Conservation (phyloP, 768 basidiomycete species). For the Pleurotus salmoneostramineus region DNA sequence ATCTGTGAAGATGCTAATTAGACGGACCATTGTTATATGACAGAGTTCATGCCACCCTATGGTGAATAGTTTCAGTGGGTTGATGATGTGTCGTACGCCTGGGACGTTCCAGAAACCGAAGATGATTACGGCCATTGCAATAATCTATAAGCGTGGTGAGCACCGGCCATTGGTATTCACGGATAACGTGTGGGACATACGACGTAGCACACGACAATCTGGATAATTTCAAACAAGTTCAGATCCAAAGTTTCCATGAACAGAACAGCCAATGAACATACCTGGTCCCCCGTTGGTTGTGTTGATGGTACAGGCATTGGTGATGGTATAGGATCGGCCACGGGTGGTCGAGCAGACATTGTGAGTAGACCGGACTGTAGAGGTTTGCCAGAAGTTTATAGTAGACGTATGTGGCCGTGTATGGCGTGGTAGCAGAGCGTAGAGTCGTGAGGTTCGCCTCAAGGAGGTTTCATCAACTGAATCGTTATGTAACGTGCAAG, state of each 20-base stretch:
- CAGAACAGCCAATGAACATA: slow-evolving; percentile 19
- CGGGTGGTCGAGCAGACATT: slow-evolving; percentile 32
- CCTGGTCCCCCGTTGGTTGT: slow-evolving; percentile 73
- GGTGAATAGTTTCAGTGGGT: slow-evolving; percentile 81
- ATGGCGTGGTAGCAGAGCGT: background rate
- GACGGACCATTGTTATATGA: slow-evolving; percentile 70
- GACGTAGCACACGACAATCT: slow-evolving; percentile 76
- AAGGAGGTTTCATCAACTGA: slow-evolving; percentile 2
- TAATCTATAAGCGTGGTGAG: slow-evolving; percentile 44
- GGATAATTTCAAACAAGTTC: slow-evolving; percentile 12
- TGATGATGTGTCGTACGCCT: slow-evolving; percentile 72
- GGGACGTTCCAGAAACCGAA: slow-evolving; percentile 90
- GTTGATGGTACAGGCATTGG: slow-evolving; percentile 26
- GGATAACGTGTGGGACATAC: slow-evolving; percentile 37
- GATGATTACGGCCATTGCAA: slow-evolving; percentile 82
- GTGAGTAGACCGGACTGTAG: background rate
- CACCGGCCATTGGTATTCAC: slow-evolving; percentile 6
- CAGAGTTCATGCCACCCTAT: slow-evolving; percentile 90
- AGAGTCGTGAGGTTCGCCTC: background rate
- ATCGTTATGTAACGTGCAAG: slow-evolving; percentile 1
- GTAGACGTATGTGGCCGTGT: background rate
- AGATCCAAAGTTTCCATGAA: slow-evolving; percentile 9
- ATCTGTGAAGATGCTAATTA: background rate
- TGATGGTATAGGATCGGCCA: slow-evolving; percentile 40
- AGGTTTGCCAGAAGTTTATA: slow-evolving; percentile 5